These are phyloP conservation scores for Elsinoe ampelina DNA, from an alignment of 2,329 filamentous ascomycete species.

Conservation along the genomic window DNA sequence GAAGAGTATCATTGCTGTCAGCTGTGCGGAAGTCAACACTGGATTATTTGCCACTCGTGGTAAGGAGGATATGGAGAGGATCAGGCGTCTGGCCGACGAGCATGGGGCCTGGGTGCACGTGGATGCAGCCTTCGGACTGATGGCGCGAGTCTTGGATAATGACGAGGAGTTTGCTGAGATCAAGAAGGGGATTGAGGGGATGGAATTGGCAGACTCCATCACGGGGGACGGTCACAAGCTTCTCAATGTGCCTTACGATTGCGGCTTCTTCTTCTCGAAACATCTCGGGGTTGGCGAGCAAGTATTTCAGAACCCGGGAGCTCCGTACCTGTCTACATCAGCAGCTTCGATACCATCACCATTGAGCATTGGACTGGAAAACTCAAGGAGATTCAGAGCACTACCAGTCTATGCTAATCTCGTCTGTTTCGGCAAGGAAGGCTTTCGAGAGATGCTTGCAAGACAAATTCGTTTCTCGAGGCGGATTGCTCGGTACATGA, in stretches of 20 bases:
- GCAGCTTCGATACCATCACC: slow-evolving; percentile 59
- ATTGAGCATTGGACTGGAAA: slow-evolving; percentile 79
- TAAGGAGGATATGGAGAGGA: slow-evolving; percentile 46
- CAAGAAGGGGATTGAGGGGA: slow-evolving; percentile 46
- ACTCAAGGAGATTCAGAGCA: slow-evolving; percentile 82
- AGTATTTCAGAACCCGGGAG: slow-evolving; percentile 76
- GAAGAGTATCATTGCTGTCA: slow-evolving; percentile 70
- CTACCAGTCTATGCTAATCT: slow-evolving; percentile 81
- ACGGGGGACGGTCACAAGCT: slow-evolving; percentile 82
- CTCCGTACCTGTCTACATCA: slow-evolving; percentile 59
- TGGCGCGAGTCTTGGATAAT: slow-evolving; percentile 56
- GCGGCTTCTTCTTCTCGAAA: slow-evolving; percentile 76
- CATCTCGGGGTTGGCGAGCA: slow-evolving; percentile 48
- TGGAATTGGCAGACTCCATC: slow-evolving; percentile 81
- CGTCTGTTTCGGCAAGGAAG: slow-evolving; percentile 60
- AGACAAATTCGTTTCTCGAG: slow-evolving; percentile 65
- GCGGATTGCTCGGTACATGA: slow-evolving; percentile 54
- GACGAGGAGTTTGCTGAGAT: slow-evolving; percentile 48
- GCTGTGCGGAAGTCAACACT: slow-evolving; percentile 84
- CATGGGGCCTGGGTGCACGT: slow-evolving; percentile 81
- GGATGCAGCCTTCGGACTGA: slow-evolving; percentile 85
- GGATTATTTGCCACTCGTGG: slow-evolving; percentile 63
- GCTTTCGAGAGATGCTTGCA: slow-evolving; percentile 60
- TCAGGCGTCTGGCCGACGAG: slow-evolving; percentile 62
- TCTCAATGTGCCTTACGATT: slow-evolving; percentile 94